Evolutionary conservation across 768 basidiomycete species (phyloP).

Genomic region (Kwoniella sp.): DNA sequence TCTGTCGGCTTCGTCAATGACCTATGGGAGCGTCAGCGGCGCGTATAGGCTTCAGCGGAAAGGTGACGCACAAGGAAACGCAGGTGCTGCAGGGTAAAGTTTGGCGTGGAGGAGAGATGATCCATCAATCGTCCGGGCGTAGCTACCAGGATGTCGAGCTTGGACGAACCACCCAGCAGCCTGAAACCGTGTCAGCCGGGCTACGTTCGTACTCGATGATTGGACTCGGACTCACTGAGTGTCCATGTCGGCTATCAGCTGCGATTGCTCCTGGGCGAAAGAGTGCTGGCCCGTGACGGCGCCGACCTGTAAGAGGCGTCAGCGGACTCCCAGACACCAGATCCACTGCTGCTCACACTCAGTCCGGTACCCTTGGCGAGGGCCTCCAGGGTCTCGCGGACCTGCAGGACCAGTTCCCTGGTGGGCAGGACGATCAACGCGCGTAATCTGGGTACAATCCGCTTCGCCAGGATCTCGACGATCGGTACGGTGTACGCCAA

Average conservation of each 20-base stretch:
- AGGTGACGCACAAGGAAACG: constrained; percentile 72
- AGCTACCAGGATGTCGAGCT: constrained; percentile 87
- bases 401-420: constrained; percentile 85
- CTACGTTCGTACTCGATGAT: neutral
- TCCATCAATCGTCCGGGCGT: constrained; percentile 95
- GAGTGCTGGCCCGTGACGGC: constrained; percentile 90
- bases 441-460: constrained; percentile 75
- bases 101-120: constrained; percentile 78
- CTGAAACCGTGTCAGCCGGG: constrained; percentile 49
- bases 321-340: neutral
- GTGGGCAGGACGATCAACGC: constrained; percentile 90
- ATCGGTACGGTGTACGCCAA: constrained; percentile 93
- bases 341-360: constrained; percentile 57
- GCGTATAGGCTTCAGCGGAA: neutral
- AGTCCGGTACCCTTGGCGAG: constrained; percentile 78
- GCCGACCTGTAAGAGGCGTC: constrained; percentile 55
- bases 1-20: constrained; percentile 98
- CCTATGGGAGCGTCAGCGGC: constrained; percentile 55
- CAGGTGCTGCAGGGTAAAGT: constrained; percentile 88
- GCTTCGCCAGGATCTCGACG: constrained; percentile 70
- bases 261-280: constrained; percentile 82
- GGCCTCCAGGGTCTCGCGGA: constrained; percentile 83
- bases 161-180: constrained; percentile 78
- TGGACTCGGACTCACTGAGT: constrained; percentile 51
- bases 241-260: constrained; percentile 64